Percentiles rank a stretch among this genome's conserved stretches.
Evolutionary conservation across 2,329 filamentous ascomycete genomes (phyloP).

Genomic region (Lachnellula arida): DNA sequence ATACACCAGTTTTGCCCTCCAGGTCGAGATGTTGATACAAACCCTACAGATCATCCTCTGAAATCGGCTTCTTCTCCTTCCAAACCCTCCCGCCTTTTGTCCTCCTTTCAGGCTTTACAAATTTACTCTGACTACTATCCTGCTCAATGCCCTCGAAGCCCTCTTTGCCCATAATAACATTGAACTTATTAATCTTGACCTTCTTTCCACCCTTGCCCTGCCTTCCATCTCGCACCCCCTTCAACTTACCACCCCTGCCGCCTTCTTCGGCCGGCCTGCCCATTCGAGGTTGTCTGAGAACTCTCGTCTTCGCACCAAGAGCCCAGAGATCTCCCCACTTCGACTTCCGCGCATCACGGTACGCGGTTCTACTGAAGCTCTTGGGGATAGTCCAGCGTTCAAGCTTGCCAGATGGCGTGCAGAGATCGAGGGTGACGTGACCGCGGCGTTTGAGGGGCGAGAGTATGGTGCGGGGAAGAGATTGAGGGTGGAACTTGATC

Average conservation of each 20-base stretch:
- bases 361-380: constrained; percentile 75
- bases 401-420: constrained; percentile 77
- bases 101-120: constrained; percentile 27
- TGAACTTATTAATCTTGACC: constrained; percentile 39
- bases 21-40: not conserved
- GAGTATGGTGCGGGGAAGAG: constrained; percentile 73
- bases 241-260: constrained; percentile 30
- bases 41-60: constrained; percentile 25
- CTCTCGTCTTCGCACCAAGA: constrained; percentile 82
- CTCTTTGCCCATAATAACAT: constrained; percentile 33
- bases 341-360: constrained; percentile 87
- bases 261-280: constrained; percentile 41
- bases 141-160: constrained; percentile 27
- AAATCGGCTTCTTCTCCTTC: constrained; percentile 33
- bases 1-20: not conserved
- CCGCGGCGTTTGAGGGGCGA: constrained; percentile 82
- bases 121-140: constrained; percentile 19
- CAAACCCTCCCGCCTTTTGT: constrained; percentile 33
- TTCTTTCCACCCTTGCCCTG: constrained; percentile 39
- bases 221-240: constrained; percentile 31
- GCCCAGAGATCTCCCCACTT: constrained; percentile 95
- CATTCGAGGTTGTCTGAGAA: constrained; percentile 54
- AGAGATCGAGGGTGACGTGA: constrained; percentile 86
- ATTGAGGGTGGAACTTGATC: constrained; percentile 48
- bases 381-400: constrained; percentile 93